Evolutionary conservation across 2,329 filamentous ascomycete species (phyloP).

Genomic region (Chalara sp.): DNA sequence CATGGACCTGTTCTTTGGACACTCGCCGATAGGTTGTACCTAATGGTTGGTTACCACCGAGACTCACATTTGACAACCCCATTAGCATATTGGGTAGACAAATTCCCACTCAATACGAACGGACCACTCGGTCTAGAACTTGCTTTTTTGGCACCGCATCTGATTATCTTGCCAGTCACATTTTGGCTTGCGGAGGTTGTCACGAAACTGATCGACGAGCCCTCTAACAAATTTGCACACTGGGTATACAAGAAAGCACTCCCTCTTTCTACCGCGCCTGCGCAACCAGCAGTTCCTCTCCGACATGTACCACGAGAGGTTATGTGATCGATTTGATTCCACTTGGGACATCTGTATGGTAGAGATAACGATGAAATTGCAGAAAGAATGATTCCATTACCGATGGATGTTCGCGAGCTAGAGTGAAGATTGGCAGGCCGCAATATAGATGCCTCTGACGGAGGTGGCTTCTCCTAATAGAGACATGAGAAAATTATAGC

Average conservation of each 20-base stretch:
- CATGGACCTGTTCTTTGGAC: slow-evolving; percentile 56
- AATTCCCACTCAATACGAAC: slow-evolving; percentile 42
- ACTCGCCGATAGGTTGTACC: slow-evolving; percentile 56
- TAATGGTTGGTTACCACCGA: slow-evolving; percentile 47
- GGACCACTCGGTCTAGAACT: slow-evolving; percentile 56
- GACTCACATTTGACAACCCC: slow-evolving; percentile 36
- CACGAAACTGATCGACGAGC: slow-evolving; percentile 50
- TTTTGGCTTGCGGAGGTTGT: slow-evolving; percentile 49
- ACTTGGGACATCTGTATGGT: too few species aligned
- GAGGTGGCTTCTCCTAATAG: too few species aligned
- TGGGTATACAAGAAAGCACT: slow-evolving; percentile 47
- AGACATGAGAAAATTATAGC: too few species aligned
- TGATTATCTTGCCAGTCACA: slow-evolving; percentile 52
- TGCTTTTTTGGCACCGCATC: slow-evolving; percentile 49
- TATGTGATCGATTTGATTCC: too few species aligned
- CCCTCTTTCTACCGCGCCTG: background rate
- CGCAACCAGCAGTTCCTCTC: background rate
- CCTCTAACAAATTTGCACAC: slow-evolving; percentile 47
- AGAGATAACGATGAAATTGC: too few species aligned
- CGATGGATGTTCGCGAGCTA: too few species aligned
- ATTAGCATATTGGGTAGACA: slow-evolving; percentile 49
- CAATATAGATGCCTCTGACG: too few species aligned
- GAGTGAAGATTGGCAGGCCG: too few species aligned
- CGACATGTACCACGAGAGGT: background rate
- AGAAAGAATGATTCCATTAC: too few species aligned